Percentiles rank a stretch among this genome's conserved stretches.
Evolutionary conservation across 176 grass and related monocot species (phyloP).

Genomic region (Saccharum spontaneum): DNA sequence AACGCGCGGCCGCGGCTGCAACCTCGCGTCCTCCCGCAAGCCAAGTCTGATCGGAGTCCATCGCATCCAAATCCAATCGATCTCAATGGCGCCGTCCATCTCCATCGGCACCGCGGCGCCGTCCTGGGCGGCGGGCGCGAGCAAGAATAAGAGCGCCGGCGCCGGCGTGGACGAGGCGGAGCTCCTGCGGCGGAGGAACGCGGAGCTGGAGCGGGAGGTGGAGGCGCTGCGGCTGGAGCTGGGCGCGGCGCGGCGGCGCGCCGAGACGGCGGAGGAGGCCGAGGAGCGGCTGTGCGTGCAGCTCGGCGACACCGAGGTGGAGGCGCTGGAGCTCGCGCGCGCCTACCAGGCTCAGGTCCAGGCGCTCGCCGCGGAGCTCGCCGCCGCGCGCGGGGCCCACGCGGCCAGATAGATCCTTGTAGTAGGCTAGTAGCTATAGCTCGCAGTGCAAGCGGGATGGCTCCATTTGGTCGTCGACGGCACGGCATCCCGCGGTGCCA

Average conservation of each 20-base stretch:
- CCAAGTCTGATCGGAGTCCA: background rate
- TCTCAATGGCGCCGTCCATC: slow-evolving; percentile 36
- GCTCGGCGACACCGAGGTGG: slow-evolving; percentile 75
- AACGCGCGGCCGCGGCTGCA: background rate
- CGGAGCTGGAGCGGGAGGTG: slow-evolving; percentile 71
- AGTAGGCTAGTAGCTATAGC: background rate
- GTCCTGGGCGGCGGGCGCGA: background rate
- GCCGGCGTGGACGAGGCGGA: background rate
- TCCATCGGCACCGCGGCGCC: background rate
- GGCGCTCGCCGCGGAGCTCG: slow-evolving; percentile 53
- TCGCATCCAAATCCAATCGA: background rate
- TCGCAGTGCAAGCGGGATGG: background rate
- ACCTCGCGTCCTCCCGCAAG: background rate
- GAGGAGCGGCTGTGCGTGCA: slow-evolving; percentile 82
- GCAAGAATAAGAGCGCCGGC: background rate
- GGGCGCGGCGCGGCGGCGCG: slow-evolving; percentile 44
- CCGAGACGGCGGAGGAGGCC: slow-evolving; percentile 55
- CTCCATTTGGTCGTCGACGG: background rate
- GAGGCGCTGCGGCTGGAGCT: slow-evolving; percentile 48
- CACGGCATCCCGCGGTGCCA: background rate
- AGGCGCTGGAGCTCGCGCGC: slow-evolving; percentile 50
- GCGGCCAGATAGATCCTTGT: background rate
- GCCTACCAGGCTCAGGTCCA: slow-evolving; percentile 41
- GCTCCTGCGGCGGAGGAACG: slow-evolving; percentile 58
- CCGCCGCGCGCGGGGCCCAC: background rate